Evolutionary conservation across 2,329 filamentous ascomycete species (phyloP).

Genomic region (Aspergillus pseudoglaucus): DNA sequence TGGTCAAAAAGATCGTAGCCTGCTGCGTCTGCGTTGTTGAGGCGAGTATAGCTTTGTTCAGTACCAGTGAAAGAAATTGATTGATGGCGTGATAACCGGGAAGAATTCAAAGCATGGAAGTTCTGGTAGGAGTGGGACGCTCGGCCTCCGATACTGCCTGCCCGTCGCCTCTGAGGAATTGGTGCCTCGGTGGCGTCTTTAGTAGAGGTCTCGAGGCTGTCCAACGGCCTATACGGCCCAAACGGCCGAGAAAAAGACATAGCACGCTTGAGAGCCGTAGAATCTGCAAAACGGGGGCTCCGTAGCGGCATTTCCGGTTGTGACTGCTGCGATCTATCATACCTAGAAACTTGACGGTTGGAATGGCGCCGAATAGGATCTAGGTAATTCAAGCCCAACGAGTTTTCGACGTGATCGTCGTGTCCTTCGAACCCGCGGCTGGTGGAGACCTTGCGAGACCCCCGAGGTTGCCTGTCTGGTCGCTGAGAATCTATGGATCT

Average conservation of each 20-base stretch:
- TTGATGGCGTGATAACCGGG: too few relatives aligned
- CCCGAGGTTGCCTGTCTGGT: constrained; percentile 5
- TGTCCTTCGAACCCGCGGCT: constrained; percentile 3
- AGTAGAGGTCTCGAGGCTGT: constrained; percentile 4
- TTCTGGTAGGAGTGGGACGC: background rate
- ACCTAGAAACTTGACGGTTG: constrained; percentile 11
- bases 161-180: background rate
- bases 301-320: constrained; percentile 3
- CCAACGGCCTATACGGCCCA: constrained; percentile 10
- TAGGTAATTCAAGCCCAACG: constrained; percentile 3
- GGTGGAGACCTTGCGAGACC: background rate
- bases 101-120: too few relatives aligned
- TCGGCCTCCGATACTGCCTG: background rate
- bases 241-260: constrained; percentile 9
- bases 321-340: background rate
- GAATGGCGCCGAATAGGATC: constrained; percentile 11
- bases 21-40: too few relatives aligned
- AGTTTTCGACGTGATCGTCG: constrained; percentile 1
- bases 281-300: constrained; percentile 7
- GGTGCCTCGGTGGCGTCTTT: background rate
- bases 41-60: too few relatives aligned
- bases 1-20: too few relatives aligned
- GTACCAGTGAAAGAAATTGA: too few relatives aligned
- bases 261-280: background rate
- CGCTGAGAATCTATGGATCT: constrained; percentile 22